Evolutionary conservation across 352 stramenopile species (phyloP).

Genomic region (Globisporangium perplexum): DNA sequence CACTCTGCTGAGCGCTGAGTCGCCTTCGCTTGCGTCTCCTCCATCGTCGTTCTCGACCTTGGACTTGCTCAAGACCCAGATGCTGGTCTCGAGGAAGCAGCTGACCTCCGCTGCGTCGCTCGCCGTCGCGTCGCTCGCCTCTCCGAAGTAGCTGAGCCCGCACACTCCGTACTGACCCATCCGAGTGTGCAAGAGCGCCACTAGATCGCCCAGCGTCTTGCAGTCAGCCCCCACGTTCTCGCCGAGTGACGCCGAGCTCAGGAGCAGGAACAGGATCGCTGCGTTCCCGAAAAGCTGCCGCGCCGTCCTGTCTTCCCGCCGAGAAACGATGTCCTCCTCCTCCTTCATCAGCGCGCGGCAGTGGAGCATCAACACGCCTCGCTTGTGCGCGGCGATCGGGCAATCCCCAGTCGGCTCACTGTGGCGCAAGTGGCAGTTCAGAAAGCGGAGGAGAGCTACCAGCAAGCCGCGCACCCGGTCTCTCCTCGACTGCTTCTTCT

Average conservation of each 20-base stretch:
- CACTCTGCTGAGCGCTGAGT: constrained; percentile 37
- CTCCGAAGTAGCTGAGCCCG: constrained; percentile 25
- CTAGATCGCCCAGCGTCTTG: constrained; percentile 7
- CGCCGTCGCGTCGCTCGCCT: neutral
- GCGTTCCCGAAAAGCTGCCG: constrained; percentile 44
- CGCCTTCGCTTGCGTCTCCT: neutral
- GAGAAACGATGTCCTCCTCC: constrained; percentile 43
- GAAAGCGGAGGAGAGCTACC: constrained; percentile 32
- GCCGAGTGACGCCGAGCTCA: constrained; percentile 10
- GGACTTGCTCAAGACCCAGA: constrained; percentile 25
- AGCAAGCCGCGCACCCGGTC: constrained; percentile 38
- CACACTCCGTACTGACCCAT: constrained; percentile 46
- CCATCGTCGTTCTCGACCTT: constrained; percentile 10
- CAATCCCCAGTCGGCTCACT: neutral
- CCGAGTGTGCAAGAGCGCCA: constrained; percentile 37
- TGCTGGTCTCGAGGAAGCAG: constrained; percentile 43
- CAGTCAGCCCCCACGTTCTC: neutral
- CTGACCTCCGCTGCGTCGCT: constrained; percentile 4
- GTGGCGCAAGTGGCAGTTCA: constrained; percentile 22
- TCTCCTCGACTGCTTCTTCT: constrained; percentile 40
- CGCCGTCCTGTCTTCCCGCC: constrained; percentile 36
- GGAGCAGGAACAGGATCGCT: constrained; percentile 41
- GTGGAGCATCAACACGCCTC: constrained; percentile 29
- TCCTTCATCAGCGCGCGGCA: constrained; percentile 65
- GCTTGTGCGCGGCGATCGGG: constrained; percentile 19